Base-by-base conservation (phyloP, 1,139 yeast genomes). In the Meyerozyma elateridarum region DNA sequence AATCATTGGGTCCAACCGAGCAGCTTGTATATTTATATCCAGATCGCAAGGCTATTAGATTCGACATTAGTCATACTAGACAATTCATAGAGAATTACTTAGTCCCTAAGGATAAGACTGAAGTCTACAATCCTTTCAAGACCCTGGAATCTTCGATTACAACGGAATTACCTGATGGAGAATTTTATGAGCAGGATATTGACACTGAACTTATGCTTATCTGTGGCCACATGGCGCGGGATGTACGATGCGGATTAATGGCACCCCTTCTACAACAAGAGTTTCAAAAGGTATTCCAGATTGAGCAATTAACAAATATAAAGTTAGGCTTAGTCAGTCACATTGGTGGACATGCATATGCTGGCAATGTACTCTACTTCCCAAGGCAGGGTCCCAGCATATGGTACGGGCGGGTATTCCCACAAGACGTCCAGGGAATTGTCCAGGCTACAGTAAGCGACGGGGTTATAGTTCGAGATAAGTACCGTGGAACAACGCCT, bases 291-390 rank as follows among this genome's bases (percentile, higher is more conserved):
- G 77, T 71, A 1, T 44, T 76, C n/a, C 38, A 44, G 8, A 29
- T 40, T 2, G 59, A 66, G 28, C 45, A 52, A 8, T 34, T 52
- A 11, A 28, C 36, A 1, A 46, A 54, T 24, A 52, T 67, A 2
- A 59, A 63, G n/a, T 66, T 79, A 13, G 85, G 85, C 0, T 49
- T 69, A 12, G 62, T 80, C 1, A 75, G 85, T 8, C 93, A 83
- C 50, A 61, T 83, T 27, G 89, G 91, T 0, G 93, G 93, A 0
- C 93, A 83, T 49, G 83, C 68, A 1, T 83, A 76, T 51, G 91
- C 93, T 2, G 93, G 91, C 0, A 83, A 83, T 48, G 76, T 83
- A 12, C 56, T 82, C 2, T 71, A 71, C 35, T 74, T 74, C 41
- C 67, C 71, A 2, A 46, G 52, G 7, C 43, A 53, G 8, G 67